Conservation (phyloP, 2,329 filamentous ascomycete species). For the Clathrospora elynae region DNA sequence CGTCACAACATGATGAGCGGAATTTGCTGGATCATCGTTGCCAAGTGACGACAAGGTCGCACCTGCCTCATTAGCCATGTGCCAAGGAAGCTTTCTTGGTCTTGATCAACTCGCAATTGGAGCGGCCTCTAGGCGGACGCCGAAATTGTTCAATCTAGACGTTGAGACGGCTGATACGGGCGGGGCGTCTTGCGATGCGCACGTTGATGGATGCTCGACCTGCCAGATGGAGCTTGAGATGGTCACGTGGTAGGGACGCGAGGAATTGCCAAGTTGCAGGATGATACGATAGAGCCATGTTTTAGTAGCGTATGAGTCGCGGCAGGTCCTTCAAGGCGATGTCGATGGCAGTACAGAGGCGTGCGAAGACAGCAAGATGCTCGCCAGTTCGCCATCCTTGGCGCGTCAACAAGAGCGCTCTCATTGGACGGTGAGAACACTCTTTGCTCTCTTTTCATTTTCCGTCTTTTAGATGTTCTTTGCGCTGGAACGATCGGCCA, state of each 20-base stretch:
- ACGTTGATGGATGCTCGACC: conserved; percentile 22
- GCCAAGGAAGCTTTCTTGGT: conserved; percentile 32
- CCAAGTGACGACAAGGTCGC: conserved; percentile 17
- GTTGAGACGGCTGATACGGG: conserved; percentile 21
- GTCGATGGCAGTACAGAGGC: too few species aligned
- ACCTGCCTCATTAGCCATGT: conserved; percentile 25
- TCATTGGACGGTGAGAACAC: too few species aligned
- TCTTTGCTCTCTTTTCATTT: too few species aligned
- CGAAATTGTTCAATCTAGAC: conserved; percentile 22
- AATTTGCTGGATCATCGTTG: conserved; percentile 18
- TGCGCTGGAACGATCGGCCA: conserved; percentile 14
- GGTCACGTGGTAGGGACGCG: conserved; percentile 11
- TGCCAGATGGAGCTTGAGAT: conserved; percentile 25
- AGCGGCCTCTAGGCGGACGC: conserved; percentile 18
- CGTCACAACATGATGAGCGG: conserved; percentile 16
- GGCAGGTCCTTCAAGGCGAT: too few species aligned
- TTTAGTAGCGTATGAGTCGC: too few species aligned
- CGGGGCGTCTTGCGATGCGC: conserved; percentile 18
- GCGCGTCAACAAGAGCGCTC: too few species aligned
- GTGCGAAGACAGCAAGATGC: too few species aligned
- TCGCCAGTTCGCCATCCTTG: too few species aligned
- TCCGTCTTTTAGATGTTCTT: too few species aligned
- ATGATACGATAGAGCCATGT: conserved; percentile 1
- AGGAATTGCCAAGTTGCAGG: conserved; percentile 12
- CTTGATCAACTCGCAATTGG: conserved; percentile 28